phyloP scores from a whole-genome alignment of 2,329 filamentous ascomycete species.

The Scedosporium boydii region DNA sequence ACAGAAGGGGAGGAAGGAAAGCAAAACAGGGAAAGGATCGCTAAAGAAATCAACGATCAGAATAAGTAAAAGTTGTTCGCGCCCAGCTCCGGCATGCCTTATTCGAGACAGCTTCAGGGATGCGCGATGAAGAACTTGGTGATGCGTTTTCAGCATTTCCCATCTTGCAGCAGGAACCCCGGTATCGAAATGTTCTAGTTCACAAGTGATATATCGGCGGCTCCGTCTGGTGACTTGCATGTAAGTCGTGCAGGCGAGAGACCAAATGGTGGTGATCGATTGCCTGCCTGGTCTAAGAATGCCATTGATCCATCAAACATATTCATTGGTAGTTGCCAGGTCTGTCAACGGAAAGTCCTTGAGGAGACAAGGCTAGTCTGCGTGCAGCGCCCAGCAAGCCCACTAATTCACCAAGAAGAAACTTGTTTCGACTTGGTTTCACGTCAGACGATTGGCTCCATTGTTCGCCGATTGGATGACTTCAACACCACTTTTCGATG shows the following conservation, averaged over 20 bases:
- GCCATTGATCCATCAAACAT: too few relatives aligned
- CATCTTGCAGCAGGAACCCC: too few relatives aligned
- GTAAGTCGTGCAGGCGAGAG: neutral
- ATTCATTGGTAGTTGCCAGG: neutral
- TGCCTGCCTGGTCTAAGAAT: too few relatives aligned
- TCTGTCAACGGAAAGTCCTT: neutral
- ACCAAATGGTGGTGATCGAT: neutral
- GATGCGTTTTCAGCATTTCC: too few relatives aligned
- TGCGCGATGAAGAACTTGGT: too few relatives aligned
- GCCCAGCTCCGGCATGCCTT: neutral
- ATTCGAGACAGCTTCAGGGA: neutral
- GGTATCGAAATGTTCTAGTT: too few relatives aligned
- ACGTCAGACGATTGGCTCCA: neutral
- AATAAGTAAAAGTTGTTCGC: neutral
- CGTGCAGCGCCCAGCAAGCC: neutral
- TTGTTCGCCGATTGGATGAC: neutral
- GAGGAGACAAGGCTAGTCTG: neutral
- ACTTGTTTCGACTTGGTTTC: conserved; percentile 7
- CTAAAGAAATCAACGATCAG: neutral
- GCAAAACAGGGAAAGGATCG: neutral
- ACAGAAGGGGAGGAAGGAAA: too few relatives aligned
- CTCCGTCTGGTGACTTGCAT: neutral
- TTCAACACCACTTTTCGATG: neutral
- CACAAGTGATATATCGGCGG: too few relatives aligned
- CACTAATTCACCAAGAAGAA: neutral